These are phyloP conservation scores for Mycena rosella DNA, from an alignment of 768 basidiomycete species.

Conservation along the genomic window DNA sequence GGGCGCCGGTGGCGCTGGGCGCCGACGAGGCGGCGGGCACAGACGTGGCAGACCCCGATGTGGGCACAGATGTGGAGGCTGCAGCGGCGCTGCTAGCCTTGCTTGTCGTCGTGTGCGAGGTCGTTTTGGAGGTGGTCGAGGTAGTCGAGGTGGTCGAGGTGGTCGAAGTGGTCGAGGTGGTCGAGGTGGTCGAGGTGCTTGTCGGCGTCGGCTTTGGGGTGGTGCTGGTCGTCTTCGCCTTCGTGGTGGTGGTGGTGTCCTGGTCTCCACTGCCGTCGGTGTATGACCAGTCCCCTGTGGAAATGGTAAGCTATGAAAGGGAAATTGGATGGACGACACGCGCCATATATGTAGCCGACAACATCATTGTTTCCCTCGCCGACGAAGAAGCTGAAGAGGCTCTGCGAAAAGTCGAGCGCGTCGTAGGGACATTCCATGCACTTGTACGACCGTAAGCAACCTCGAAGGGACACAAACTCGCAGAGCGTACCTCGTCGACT, in stretches of 20 bases:
- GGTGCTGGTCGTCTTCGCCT: background rate
- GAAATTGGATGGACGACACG: background rate
- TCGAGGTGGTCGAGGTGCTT: background rate
- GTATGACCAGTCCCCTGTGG: constrained; percentile 12
- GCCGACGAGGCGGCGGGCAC: too few relatives aligned
- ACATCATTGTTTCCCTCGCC: constrained; percentile 23
- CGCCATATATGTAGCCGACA: constrained; percentile 14
- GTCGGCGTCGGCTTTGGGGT: background rate
- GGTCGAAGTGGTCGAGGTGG: constrained; percentile 5
- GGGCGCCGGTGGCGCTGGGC: too few relatives aligned
- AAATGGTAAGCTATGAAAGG: background rate
- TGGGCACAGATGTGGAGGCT: too few relatives aligned
- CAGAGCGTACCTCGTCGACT: constrained; percentile 48
- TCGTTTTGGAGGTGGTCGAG: background rate
- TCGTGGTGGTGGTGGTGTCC: background rate
- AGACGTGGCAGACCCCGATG: too few relatives aligned
- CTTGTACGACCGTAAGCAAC: too few relatives aligned
- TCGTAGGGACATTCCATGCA: constrained; percentile 46
- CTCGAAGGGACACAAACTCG: too few relatives aligned
- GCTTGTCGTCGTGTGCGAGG: background rate
- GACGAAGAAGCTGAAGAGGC: constrained; percentile 55
- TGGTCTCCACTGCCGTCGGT: background rate
- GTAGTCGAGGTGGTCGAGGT: background rate
- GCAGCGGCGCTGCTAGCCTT: too few relatives aligned
- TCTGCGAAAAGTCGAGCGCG: constrained; percentile 55